These are phyloP conservation scores for Aethionema arabicum DNA, from an alignment of 345 rosid species.

Conservation along the genomic window DNA sequence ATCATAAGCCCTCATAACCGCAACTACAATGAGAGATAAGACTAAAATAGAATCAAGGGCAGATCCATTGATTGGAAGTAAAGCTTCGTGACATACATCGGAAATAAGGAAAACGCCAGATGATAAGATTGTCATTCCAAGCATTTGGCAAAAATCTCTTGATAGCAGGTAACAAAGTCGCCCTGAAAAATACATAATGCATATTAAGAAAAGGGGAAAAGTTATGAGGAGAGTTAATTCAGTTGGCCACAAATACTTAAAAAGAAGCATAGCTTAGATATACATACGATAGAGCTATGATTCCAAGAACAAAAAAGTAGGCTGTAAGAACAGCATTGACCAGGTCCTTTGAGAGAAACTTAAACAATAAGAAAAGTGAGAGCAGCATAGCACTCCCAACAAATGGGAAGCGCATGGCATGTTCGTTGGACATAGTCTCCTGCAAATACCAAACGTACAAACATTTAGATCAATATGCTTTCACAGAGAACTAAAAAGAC, in stretches of 20 bases:
- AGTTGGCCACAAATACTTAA: background rate
- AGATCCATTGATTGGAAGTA: background rate
- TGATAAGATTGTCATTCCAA: constrained; percentile 79
- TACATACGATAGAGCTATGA: constrained; percentile 94
- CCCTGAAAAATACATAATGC: constrained; percentile 49
- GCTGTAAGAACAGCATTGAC: constrained; percentile 91
- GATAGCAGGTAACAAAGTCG: constrained; percentile 83
- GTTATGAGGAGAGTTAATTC: background rate
- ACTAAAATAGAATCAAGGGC: background rate
- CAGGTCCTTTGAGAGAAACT: constrained; percentile 91
- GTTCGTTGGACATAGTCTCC: constrained; percentile 98
- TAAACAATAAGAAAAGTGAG: constrained; percentile 91
- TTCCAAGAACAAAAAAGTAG: constrained; percentile 94
- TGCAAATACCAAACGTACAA: constrained; percentile 39
- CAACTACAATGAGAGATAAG: background rate
- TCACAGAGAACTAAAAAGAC: constrained; percentile 4
- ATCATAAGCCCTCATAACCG: background rate
- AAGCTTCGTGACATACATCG: constrained; percentile 56
- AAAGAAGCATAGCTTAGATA: background rate
- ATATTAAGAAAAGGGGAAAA: constrained; percentile 20
- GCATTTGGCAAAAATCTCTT: constrained; percentile 64
- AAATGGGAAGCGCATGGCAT: constrained; percentile 99
- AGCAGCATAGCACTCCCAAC: constrained; percentile 98
- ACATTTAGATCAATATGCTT: constrained; percentile 6
- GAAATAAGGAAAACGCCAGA: constrained; percentile 77